A percentile compares a stretch with the other conserved stretches of the same genome.
Evolutionary conservation across 805 yeast genomes (phyloP).

Genomic region (Lachancea thermotolerans): DNA sequence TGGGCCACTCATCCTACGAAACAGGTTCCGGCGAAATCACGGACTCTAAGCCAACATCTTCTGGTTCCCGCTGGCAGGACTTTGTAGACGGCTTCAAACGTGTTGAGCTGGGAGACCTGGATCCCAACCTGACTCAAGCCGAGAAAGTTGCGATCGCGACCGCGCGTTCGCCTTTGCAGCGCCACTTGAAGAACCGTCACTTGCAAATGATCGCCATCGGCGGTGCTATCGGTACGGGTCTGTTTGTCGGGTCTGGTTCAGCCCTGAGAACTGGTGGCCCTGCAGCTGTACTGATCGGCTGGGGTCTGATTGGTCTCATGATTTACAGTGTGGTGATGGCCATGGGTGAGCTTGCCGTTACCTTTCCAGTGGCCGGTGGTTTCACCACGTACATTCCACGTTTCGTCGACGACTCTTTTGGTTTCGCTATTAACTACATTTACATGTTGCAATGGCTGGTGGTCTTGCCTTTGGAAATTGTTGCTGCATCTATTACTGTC

Average conservation of each 20-base stretch:
- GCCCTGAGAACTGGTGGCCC: slow-evolving; percentile 63
- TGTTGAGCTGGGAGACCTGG: slow-evolving; percentile 32
- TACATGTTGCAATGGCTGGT: slow-evolving; percentile 49
- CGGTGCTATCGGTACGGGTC: slow-evolving; percentile 70
- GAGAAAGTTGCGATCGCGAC: slow-evolving; percentile 40
- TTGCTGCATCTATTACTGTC: slow-evolving; percentile 49
- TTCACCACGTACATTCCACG: slow-evolving; percentile 56
- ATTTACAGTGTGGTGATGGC: slow-evolving; percentile 56
- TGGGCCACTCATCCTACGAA: slow-evolving; percentile 1
- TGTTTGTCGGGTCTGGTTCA: slow-evolving; percentile 64
- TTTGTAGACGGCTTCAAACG: slow-evolving; percentile 46
- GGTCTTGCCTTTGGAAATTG: slow-evolving; percentile 44
- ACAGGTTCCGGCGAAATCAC: background rate
- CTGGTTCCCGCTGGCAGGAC: slow-evolving; percentile 30
- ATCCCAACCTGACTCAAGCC: slow-evolving; percentile 35
- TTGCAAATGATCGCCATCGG: slow-evolving; percentile 65
- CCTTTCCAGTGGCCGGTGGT: slow-evolving; percentile 60
- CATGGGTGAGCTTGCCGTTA: slow-evolving; percentile 52
- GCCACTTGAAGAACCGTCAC: slow-evolving; percentile 47
- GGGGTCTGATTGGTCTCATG: slow-evolving; percentile 48
- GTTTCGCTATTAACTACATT: slow-evolving; percentile 57
- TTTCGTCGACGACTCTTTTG: slow-evolving; percentile 55
- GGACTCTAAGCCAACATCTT: background rate
- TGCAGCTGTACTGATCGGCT: slow-evolving; percentile 51
- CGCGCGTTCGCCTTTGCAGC: slow-evolving; percentile 52